phyloP scores from a whole-genome alignment of 2,329 filamentous ascomycete genomes.

The Zasmidium angulare region DNA sequence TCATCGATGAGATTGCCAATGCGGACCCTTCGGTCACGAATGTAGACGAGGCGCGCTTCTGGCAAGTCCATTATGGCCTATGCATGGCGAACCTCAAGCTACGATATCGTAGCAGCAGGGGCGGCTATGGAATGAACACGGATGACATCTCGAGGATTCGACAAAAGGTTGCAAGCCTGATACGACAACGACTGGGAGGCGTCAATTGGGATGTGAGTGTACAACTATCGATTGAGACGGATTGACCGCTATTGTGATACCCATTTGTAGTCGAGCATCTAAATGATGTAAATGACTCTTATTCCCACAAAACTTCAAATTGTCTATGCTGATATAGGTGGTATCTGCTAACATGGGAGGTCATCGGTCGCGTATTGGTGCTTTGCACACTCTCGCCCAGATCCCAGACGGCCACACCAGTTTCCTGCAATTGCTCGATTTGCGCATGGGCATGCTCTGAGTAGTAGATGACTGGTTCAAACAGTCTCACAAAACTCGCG shows the following conservation, averaged over 20 bases:
- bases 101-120: conserved; percentile 59
- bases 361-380: conserved; percentile 92
- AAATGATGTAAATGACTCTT: too few relatives aligned
- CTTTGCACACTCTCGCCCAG: conserved; percentile 84
- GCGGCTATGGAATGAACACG: conserved; percentile 54
- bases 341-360: too few relatives aligned
- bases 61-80: conserved; percentile 96
- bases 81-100: conserved; percentile 94
- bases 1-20: conserved; percentile 77
- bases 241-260: too few relatives aligned
- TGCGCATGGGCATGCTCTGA: conserved; percentile 85
- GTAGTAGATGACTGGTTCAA: conserved; percentile 93
- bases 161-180: conserved; percentile 71
- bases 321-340: too few relatives aligned
- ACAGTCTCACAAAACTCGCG: conserved; percentile 82
- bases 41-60: conserved; percentile 91
- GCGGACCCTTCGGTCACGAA: conserved; percentile 71
- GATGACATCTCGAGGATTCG: conserved; percentile 70
- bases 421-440: conserved; percentile 84
- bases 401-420: conserved; percentile 91
- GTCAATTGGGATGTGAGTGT: conserved; percentile 92
- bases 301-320: too few relatives aligned
- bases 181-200: conserved; percentile 83
- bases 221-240: conserved; percentile 59
- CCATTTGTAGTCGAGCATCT: too few relatives aligned